Conservation (phyloP, 257 asterid species). For the Vinca minor region DNA sequence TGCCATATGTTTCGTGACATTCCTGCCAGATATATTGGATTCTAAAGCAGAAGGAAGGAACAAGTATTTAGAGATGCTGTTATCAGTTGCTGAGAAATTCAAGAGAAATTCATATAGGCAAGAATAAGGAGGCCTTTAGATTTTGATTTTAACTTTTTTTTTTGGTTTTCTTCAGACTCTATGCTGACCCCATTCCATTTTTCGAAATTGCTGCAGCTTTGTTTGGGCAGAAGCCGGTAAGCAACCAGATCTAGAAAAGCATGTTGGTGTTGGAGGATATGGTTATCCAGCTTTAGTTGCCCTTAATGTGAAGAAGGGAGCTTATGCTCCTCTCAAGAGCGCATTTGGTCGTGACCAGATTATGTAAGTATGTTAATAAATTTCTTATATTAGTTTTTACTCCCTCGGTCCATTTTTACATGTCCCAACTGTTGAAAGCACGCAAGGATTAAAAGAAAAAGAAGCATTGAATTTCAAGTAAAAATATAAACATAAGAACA, state of each 20-base stretch:
- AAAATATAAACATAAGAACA: too few species aligned
- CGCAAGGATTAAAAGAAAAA: too few species aligned
- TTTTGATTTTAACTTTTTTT: too few species aligned
- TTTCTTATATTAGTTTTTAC: neutral
- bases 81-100: slow-evolving; percentile 83
- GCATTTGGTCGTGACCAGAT: slow-evolving; percentile 68
- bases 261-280: slow-evolving; percentile 88
- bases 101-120: slow-evolving; percentile 80
- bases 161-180: neutral
- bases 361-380: slow-evolving; percentile 46
- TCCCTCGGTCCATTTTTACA: too few species aligned
- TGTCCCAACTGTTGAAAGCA: too few species aligned
- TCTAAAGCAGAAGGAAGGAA: slow-evolving; percentile 91
- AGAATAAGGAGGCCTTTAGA: slow-evolving; percentile 16
- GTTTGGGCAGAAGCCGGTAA: slow-evolving; percentile 92
- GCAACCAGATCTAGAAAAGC: slow-evolving; percentile 81
- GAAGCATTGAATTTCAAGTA: too few species aligned
- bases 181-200: neutral
- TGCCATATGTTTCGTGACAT: slow-evolving; percentile 78
- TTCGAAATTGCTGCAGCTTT: slow-evolving; percentile 42
- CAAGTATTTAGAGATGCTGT: slow-evolving; percentile 54
- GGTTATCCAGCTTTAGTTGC: slow-evolving; percentile 95
- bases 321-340: slow-evolving; percentile 73
- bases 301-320: slow-evolving; percentile 73
- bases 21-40: slow-evolving; percentile 93